These are phyloP conservation scores for Neurospora cerealis DNA, from an alignment of 495 filamentous ascomycete species.

Conservation along the genomic window DNA sequence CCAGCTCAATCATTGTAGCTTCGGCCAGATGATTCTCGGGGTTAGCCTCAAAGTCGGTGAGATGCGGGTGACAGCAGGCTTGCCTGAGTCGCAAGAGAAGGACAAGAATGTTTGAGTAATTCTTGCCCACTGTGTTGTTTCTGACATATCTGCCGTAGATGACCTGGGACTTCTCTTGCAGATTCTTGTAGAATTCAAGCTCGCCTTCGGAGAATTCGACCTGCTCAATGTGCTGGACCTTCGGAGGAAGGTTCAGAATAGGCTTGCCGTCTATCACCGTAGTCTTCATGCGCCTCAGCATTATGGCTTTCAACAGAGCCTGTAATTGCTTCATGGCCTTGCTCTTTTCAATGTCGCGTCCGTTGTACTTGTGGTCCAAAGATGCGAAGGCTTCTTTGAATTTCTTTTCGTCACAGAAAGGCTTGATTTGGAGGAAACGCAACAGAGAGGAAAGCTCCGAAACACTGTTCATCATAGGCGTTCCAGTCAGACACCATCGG, in stretches of 20 bases:
- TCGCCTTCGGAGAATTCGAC: constrained; percentile 71
- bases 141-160: constrained; percentile 72
- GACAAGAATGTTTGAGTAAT: constrained; percentile 79
- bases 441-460: constrained; percentile 77
- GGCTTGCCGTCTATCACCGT: constrained; percentile 79
- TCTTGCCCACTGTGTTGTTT: constrained; percentile 58
- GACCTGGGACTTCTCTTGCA: constrained; percentile 57
- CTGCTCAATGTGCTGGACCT: constrained; percentile 54
- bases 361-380: constrained; percentile 21
- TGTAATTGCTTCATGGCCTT: constrained; percentile 63
- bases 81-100: constrained; percentile 84
- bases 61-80: constrained; percentile 83
- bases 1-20: constrained; percentile 54
- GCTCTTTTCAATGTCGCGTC: constrained; percentile 19
- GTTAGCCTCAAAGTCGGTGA: constrained; percentile 66
- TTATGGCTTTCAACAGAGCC: constrained; percentile 70
- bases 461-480: constrained; percentile 88
- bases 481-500: constrained; percentile 83
- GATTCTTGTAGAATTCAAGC: constrained; percentile 55
- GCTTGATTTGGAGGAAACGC: constrained; percentile 68
- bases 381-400: constrained; percentile 41
- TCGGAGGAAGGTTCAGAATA: constrained; percentile 64
- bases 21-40: constrained; percentile 32
- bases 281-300: constrained; percentile 76
- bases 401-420: constrained; percentile 54